phyloP scores from a whole-genome alignment of 352 stramenopile species.

The Peronosclerospora sorghi region DNA sequence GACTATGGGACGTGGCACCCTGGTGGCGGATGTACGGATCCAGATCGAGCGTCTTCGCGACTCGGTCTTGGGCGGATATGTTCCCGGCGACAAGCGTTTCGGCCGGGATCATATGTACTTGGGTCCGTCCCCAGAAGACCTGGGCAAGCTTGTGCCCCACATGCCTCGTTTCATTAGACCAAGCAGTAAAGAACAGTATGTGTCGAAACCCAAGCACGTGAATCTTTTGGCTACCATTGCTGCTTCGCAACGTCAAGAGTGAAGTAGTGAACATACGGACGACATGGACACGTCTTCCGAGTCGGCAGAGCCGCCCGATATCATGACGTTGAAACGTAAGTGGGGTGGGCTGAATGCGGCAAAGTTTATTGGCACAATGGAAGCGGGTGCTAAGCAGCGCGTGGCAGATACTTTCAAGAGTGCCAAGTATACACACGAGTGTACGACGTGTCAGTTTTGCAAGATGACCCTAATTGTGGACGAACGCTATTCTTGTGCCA shows the following conservation, averaged over 20 bases:
- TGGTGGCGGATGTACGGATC: conserved; percentile 71
- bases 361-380: conserved; percentile 70
- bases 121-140: conserved; percentile 50
- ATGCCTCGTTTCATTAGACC: conserved; percentile 35
- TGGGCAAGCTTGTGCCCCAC: conserved; percentile 62
- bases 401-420: conserved; percentile 57
- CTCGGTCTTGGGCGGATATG: conserved; percentile 43
- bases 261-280: conserved; percentile 23
- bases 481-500: conserved; percentile 57
- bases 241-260: conserved; percentile 11
- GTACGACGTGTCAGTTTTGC: conserved; percentile 72
- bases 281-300: conserved; percentile 20
- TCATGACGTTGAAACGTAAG: conserved; percentile 24
- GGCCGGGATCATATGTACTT: conserved; percentile 59
- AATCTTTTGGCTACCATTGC: conserved; percentile 6
- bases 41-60: conserved; percentile 57
- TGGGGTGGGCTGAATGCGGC: conserved; percentile 52
- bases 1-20: conserved; percentile 54
- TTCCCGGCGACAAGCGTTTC: conserved; percentile 49
- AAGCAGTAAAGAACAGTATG: conserved; percentile 54
- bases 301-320: conserved; percentile 8
- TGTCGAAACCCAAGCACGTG: conserved; percentile 47
- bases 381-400: conserved; percentile 50
- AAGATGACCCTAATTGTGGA: conserved; percentile 68
- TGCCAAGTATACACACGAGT: conserved; percentile 58